These are phyloP conservation scores for Lathyrus aphaca DNA, from an alignment of 306 rosid species.

Conservation along the genomic window DNA sequence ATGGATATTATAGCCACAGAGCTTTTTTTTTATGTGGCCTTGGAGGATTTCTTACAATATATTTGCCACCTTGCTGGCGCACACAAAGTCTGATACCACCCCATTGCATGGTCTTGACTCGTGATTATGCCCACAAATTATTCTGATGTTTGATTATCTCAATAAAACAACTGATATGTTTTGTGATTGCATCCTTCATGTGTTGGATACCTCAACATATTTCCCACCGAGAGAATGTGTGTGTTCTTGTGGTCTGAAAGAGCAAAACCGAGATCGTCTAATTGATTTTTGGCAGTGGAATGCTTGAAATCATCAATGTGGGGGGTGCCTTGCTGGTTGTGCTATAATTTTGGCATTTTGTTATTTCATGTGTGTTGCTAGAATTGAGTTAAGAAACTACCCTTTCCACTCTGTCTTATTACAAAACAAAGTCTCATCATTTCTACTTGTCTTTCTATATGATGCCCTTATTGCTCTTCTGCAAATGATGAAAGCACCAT, in stretches of 20 bases:
- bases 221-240: not conserved
- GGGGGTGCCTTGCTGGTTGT: not conserved
- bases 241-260: conserved; percentile 5
- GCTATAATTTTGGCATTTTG: not conserved
- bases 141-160: conserved; percentile 9
- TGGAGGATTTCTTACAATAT: not conserved
- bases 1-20: not conserved
- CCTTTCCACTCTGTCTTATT: not conserved
- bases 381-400: not conserved
- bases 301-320: not conserved
- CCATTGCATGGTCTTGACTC: not conserved
- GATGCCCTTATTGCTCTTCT: not conserved
- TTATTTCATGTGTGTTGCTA: conserved; percentile 3
- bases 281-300: not conserved
- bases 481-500: not conserved
- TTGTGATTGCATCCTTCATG: conserved; percentile 6
- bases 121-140: not conserved
- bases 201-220: not conserved
- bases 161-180: not conserved
- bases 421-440: conserved; percentile 13
- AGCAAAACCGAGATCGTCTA: not conserved
- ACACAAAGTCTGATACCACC: not conserved
- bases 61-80: not conserved
- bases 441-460: not conserved
- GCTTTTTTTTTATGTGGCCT: not conserved